Evolutionary conservation across 2,329 filamentous ascomycete genomes (phyloP).

Genomic region (Dryadomyces sulphureus): DNA sequence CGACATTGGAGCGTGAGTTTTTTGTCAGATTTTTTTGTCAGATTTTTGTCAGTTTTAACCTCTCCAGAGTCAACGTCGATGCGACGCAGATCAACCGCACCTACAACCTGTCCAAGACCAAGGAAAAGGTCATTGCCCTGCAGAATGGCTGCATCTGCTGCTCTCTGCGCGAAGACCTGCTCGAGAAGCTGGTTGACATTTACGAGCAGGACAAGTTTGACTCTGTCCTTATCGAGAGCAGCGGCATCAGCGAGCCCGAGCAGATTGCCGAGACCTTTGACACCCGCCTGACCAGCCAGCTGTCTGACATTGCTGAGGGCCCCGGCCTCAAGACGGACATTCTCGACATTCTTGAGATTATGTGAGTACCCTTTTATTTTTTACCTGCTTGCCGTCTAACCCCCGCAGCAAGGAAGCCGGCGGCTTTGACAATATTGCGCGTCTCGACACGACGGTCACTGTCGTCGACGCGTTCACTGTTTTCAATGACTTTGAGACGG

Average conservation of each 20-base stretch:
- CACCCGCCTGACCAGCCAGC: slow-evolving; percentile 33
- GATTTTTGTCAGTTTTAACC: neutral
- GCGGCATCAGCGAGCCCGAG: slow-evolving; percentile 57
- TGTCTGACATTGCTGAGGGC: slow-evolving; percentile 20
- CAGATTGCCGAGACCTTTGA: slow-evolving; percentile 64
- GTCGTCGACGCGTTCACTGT: slow-evolving; percentile 62
- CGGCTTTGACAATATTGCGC: slow-evolving; percentile 50
- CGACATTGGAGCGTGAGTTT: slow-evolving; percentile 45
- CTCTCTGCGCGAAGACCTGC: slow-evolving; percentile 54
- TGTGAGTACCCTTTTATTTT: slow-evolving; percentile 13
- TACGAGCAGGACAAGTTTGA: slow-evolving; percentile 49
- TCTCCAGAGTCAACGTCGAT: slow-evolving; percentile 45
- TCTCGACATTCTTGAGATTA: slow-evolving; percentile 15
- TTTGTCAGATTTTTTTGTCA: too few relatives aligned
- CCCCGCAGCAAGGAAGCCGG: slow-evolving; percentile 24
- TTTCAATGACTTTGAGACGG: slow-evolving; percentile 56
- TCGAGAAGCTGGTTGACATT: slow-evolving; percentile 53
- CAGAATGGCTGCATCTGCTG: slow-evolving; percentile 69
- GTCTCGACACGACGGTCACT: slow-evolving; percentile 56
- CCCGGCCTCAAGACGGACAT: slow-evolving; percentile 11
- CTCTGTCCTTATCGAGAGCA: slow-evolving; percentile 59
- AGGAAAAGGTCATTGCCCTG: slow-evolving; percentile 52
- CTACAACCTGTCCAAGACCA: slow-evolving; percentile 39
- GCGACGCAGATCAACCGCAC: slow-evolving; percentile 43
- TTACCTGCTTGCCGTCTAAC: neutral